Percentiles rank a stretch among this genome's conserved stretches.
These are phyloP conservation scores for Xerocomellus intermedius DNA, from an alignment of 768 basidiomycete species.

Conservation along the genomic window DNA sequence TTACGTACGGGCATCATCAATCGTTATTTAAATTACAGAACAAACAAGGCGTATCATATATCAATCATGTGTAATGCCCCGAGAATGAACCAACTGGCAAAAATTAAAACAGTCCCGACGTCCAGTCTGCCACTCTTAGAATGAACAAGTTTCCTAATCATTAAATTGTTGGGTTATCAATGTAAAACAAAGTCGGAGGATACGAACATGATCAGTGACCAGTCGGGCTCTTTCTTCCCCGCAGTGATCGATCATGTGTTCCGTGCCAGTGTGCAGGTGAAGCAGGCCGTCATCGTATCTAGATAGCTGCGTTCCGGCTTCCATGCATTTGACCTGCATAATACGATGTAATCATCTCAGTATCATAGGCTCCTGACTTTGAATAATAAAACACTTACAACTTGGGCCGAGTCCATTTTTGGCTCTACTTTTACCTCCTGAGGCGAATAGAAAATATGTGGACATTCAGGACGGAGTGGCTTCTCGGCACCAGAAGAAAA, in stretches of 20 bases:
- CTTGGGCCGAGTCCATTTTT: neutral
- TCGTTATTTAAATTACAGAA: too few species aligned
- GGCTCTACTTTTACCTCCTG: neutral
- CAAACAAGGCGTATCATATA: too few species aligned
- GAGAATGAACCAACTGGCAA: neutral
- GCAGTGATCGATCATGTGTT: neutral
- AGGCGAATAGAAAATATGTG: neutral
- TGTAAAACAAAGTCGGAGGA: neutral
- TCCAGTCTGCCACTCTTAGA: too few species aligned
- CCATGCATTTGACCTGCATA: neutral
- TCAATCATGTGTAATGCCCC: neutral
- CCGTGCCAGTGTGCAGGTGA: neutral
- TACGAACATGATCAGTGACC: neutral
- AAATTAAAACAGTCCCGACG: neutral
- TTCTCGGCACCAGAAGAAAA: conserved; percentile 5
- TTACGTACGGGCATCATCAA: too few species aligned
- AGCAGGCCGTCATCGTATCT: neutral
- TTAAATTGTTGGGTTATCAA: neutral
- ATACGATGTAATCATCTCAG: neutral
- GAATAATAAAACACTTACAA: neutral
- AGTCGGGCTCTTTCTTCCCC: neutral
- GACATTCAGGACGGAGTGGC: neutral
- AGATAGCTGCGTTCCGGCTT: neutral
- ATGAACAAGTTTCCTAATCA: neutral
- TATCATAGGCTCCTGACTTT: neutral